A percentile compares a stretch with the other conserved stretches of the same genome.
These are phyloP conservation scores for Epichloe elymi DNA, from an alignment of 2,329 filamentous ascomycete species.

Conservation along the genomic window DNA sequence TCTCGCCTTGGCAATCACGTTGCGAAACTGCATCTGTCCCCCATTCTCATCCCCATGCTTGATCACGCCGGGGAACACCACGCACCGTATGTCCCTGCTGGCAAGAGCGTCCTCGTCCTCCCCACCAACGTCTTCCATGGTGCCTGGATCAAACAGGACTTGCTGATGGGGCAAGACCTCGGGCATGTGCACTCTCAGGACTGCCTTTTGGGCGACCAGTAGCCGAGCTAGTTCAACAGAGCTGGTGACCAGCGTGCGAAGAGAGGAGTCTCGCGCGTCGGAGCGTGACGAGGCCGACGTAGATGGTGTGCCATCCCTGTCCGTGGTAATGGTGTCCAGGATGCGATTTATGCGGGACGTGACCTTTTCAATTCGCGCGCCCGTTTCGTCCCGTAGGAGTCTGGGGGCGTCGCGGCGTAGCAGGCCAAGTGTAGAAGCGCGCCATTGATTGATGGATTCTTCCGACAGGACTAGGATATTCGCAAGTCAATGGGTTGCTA, in stretches of 20 bases:
- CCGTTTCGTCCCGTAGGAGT: constrained; percentile 33
- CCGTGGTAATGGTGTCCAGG: constrained; percentile 34
- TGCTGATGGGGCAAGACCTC: constrained; percentile 37
- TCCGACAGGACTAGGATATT: constrained; percentile 23
- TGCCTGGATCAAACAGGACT: constrained; percentile 40
- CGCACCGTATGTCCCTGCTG: constrained; percentile 43
- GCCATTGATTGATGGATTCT: constrained; percentile 51
- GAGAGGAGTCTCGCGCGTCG: constrained; percentile 35
- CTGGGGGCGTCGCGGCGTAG: constrained; percentile 39
- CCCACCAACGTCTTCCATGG: constrained; percentile 55
- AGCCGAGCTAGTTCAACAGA: constrained; percentile 43
- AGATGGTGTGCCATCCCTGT: constrained; percentile 4
- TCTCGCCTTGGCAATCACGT: constrained; percentile 52
- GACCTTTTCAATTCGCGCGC: constrained; percentile 27
- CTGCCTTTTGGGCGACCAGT: constrained; percentile 45
- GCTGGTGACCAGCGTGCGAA: constrained; percentile 38
- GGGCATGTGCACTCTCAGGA: constrained; percentile 44
- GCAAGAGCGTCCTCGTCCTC: constrained; percentile 43
- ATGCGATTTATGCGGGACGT: constrained; percentile 34
- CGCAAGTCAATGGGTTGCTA: too few species aligned
- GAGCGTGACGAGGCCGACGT: constrained; percentile 18
- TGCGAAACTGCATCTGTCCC: constrained; percentile 45
- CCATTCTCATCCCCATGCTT: constrained; percentile 55
- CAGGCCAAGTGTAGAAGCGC: constrained; percentile 48
- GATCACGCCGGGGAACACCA: constrained; percentile 50